These are phyloP conservation scores for Russula virescens DNA, from an alignment of 768 basidiomycete genomes.

Conservation along the genomic window DNA sequence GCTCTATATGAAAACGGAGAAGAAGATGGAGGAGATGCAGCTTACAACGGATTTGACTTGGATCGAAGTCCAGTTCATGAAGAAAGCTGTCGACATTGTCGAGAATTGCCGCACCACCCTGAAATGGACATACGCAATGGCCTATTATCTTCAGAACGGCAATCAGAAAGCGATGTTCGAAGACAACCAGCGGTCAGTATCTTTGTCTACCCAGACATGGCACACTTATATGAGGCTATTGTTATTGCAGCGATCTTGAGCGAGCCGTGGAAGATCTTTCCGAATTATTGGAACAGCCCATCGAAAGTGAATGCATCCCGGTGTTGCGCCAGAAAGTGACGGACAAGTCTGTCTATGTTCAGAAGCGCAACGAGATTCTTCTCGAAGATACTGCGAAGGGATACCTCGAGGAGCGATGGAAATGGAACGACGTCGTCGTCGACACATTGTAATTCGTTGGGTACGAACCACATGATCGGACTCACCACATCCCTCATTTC, in stretches of 20 bases:
- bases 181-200: slow-evolving; percentile 82
- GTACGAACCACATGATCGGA: slow-evolving; percentile 3
- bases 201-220: not conserved
- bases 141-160: slow-evolving; percentile 85
- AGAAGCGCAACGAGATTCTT: slow-evolving; percentile 93
- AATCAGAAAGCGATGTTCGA: slow-evolving; percentile 96
- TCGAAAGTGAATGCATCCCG: slow-evolving; percentile 80
- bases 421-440: slow-evolving; percentile 67
- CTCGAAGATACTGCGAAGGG: slow-evolving; percentile 92
- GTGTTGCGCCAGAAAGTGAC: slow-evolving; percentile 86
- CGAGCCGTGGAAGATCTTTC: slow-evolving; percentile 92
- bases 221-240: slow-evolving; percentile 12
- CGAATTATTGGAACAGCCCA: slow-evolving; percentile 85
- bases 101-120: slow-evolving; percentile 89
- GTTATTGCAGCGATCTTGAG: slow-evolving; percentile 69
- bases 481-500: not conserved
- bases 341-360: slow-evolving; percentile 96
- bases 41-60: slow-evolving; percentile 85
- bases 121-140: slow-evolving; percentile 99
- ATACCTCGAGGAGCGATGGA: slow-evolving; percentile 81
- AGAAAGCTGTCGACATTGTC: slow-evolving; percentile 93
- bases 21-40: slow-evolving; percentile 99
- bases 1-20: slow-evolving; percentile 91
- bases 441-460: slow-evolving; percentile 47
- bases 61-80: slow-evolving; percentile 99